These are phyloP conservation scores for Annona cherimola DNA, from an alignment of 164 flowering plant species.

Conservation along the genomic window DNA sequence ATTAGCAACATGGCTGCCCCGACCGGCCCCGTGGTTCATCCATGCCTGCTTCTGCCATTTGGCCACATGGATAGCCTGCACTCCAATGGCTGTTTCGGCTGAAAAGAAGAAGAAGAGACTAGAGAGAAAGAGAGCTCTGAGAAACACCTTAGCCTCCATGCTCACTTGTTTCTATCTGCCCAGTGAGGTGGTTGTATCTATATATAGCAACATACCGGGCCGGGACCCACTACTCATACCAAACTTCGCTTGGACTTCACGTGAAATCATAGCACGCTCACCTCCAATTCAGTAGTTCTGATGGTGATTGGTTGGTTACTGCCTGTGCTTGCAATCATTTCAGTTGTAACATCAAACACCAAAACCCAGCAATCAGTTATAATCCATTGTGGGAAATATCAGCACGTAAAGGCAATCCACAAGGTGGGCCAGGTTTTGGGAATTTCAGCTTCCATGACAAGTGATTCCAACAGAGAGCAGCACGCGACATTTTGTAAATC, in stretches of 20 bases:
- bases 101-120: constrained; percentile 13
- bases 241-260: constrained; percentile 10
- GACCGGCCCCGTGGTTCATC: constrained; percentile 56
- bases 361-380: not conserved
- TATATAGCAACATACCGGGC: not conserved
- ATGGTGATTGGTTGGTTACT: not conserved
- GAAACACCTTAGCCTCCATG: constrained; percentile 14
- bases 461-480: not conserved
- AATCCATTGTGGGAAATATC: not conserved
- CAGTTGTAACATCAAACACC: not conserved
- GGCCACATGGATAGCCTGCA: not conserved
- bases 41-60: constrained; percentile 28
- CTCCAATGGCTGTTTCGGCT: not conserved
- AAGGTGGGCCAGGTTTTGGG: not conserved
- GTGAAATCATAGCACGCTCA: constrained; percentile 6
- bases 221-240: not conserved
- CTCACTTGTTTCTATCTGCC: not conserved
- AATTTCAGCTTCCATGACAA: not conserved
- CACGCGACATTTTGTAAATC: not conserved
- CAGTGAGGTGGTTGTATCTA: not conserved
- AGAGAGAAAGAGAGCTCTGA: constrained; percentile 11
- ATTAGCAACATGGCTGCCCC: constrained; percentile 47
- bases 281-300: constrained; percentile 5
- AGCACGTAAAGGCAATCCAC: not conserved
- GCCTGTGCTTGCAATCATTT: constrained; percentile 9